phyloP scores from a whole-genome alignment of 106 monocot genomes.

The Allium cepa region DNA sequence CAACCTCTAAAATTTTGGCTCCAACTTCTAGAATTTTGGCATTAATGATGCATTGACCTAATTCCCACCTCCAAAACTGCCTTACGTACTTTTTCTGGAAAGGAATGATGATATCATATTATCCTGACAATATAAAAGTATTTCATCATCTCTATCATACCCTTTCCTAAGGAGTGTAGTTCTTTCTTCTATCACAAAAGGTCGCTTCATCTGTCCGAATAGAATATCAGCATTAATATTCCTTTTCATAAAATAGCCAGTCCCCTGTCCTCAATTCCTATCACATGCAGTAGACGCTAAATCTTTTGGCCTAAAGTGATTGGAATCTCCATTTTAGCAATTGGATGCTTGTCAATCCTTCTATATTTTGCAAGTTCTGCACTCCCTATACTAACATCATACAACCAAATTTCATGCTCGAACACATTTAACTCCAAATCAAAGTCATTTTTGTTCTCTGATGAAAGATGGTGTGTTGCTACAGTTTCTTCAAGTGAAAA shows the following conservation, averaged over 20 bases:
- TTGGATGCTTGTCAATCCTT: conserved; percentile 59
- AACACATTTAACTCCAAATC: conserved; percentile 61
- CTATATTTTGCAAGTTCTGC: conserved; percentile 47
- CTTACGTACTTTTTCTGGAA: no score
- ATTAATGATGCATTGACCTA: no score
- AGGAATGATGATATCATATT: no score
- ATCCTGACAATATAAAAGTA: no score
- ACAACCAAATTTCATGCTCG: conserved; percentile 70
- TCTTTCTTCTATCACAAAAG: conserved; percentile 33
- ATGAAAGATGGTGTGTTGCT: conserved; percentile 53
- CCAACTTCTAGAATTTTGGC: no score
- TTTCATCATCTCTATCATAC: conserved; percentile 6
- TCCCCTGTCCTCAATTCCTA: conserved; percentile 26
- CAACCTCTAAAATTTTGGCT: no score
- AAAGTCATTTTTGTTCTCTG: conserved; percentile 92
- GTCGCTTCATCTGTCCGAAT: conserved; percentile 42
- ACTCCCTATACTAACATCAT: conserved; percentile 49
- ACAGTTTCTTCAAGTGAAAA: conserved; percentile 76
- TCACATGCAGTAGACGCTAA: conserved; percentile 67
- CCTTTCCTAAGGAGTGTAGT: conserved; percentile 26
- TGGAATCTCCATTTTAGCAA: conserved; percentile 48
- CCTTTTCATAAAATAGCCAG: conserved; percentile 31
- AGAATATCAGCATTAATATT: conserved; percentile 34
- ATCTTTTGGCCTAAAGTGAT: conserved; percentile 73
- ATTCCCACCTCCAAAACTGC: no score